Percentiles rank a stretch among this genome's conserved stretches.
phyloP scores from a whole-genome alignment of 1,284 basidiomycete species.

The Apiotrichum veenhuisii region DNA sequence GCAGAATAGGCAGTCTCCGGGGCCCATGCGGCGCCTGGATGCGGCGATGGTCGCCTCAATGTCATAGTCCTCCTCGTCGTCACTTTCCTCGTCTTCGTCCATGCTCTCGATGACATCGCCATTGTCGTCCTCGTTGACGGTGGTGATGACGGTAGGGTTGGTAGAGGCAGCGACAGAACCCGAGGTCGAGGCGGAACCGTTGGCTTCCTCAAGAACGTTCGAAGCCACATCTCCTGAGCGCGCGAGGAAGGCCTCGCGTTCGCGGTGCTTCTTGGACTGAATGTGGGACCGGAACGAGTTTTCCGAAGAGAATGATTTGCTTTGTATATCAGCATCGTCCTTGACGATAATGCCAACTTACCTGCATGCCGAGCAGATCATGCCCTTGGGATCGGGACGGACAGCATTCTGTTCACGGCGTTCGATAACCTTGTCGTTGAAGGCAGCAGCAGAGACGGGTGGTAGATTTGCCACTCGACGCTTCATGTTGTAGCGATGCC shows the following conservation, averaged over 20 bases:
- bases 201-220: neutral
- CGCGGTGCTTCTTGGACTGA: conserved; percentile 84
- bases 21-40: conserved; percentile 59
- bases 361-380: conserved; percentile 78
- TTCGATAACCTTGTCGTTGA: conserved; percentile 88
- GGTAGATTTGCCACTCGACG: conserved; percentile 86
- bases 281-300: conserved; percentile 87
- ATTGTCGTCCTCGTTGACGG: neutral
- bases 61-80: conserved; percentile 50
- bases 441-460: conserved; percentile 72
- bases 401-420: conserved; percentile 69
- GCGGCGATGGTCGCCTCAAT: conserved; percentile 75
- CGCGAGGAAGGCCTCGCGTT: conserved; percentile 57
- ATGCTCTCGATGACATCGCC: neutral
- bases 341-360: conserved; percentile 42
- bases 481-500: conserved; percentile 98
- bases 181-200: neutral
- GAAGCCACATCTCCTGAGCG: neutral
- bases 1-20: conserved; percentile 85
- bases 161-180: neutral
- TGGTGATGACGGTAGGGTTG: neutral
- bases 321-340: conserved; percentile 40
- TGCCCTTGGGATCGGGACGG: conserved; percentile 61
- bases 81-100: conserved; percentile 27
- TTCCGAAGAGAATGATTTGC: conserved; percentile 84